Percentiles rank a stretch among this genome's conserved stretches.
Evolutionary conservation across 257 asterid species (phyloP).

Genomic region (Linderniella brevidens): DNA sequence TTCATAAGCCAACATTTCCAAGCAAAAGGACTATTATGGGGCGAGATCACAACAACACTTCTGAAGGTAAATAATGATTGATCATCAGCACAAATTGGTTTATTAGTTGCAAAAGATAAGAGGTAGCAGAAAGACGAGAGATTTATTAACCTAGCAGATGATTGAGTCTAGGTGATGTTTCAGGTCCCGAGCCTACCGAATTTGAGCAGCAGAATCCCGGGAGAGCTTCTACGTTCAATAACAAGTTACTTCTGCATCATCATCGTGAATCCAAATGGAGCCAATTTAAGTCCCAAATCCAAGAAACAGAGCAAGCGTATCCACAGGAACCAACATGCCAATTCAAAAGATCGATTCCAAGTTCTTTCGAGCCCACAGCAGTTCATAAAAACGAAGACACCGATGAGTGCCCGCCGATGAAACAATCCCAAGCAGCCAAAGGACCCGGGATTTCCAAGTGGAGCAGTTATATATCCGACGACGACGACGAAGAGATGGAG

Average conservation of each 20-base stretch:
- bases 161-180: conserved; percentile 6
- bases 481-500: background rate
- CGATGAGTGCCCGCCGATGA: background rate
- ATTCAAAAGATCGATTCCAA: conserved; percentile 4
- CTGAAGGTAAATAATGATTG: conserved; percentile 18
- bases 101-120: too few species aligned
- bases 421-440: conserved; percentile 6
- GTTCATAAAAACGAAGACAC: too few species aligned
- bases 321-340: background rate
- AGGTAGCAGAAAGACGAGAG: too few species aligned
- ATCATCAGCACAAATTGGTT: background rate
- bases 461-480: conserved; percentile 42
- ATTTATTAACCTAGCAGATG: background rate
- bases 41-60: conserved; percentile 11
- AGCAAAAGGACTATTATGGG: conserved; percentile 13
- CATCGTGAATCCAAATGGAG: conserved; percentile 13
- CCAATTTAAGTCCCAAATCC: conserved; percentile 11
- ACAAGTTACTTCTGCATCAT: too few species aligned
- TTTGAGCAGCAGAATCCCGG: conserved; percentile 1
- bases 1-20: conserved; percentile 19
- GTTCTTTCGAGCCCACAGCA: conserved; percentile 10
- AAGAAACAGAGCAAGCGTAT: conserved; percentile 1
- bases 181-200: conserved; percentile 4
- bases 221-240: conserved; percentile 3
- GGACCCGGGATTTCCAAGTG: conserved; percentile 34